Evolutionary conservation across 2,329 filamentous ascomycete species (phyloP).

Genomic region (Stagonosporopsis cucurbitacearum): DNA sequence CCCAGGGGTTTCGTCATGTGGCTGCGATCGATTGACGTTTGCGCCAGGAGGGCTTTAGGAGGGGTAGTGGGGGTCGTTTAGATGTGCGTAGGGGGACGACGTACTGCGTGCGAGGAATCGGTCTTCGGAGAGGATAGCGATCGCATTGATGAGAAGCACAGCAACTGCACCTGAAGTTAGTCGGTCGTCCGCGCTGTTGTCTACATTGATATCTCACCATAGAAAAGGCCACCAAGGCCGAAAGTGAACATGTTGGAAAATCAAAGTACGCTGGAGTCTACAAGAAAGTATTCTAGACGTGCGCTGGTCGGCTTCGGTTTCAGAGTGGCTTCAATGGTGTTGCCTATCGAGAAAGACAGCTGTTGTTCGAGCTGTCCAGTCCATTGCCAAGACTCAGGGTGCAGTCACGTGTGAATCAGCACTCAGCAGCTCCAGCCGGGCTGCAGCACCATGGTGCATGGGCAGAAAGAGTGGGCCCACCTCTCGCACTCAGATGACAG

Average conservation of each 20-base stretch:
- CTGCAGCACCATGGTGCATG: too few species aligned
- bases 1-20: not conserved
- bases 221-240: conserved; percentile 73
- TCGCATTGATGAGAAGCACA: conserved; percentile 89
- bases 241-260: conserved; percentile 69
- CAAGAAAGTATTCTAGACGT: not conserved
- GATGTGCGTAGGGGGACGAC: conserved; percentile 31
- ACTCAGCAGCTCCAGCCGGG: too few species aligned
- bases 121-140: conserved; percentile 93
- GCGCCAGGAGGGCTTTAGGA: not conserved
- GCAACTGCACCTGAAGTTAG: conserved; percentile 62
- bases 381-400: conserved; percentile 10
- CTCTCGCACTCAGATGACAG: too few species aligned
- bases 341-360: conserved; percentile 30
- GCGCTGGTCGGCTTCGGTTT: not conserved
- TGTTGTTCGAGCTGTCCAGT: conserved; percentile 21
- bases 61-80: not conserved
- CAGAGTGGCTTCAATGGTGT: conserved; percentile 14
- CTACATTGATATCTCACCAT: conserved; percentile 58
- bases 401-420: conserved; percentile 1
- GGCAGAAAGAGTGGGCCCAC: too few species aligned
- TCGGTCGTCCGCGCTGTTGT: conserved; percentile 17
- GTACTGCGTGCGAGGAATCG: conserved; percentile 84
- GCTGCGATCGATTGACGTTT: not conserved
- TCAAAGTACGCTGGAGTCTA: too few species aligned